phyloP scores from a whole-genome alignment of 257 asterid genomes.

The Solanum pennellii region DNA sequence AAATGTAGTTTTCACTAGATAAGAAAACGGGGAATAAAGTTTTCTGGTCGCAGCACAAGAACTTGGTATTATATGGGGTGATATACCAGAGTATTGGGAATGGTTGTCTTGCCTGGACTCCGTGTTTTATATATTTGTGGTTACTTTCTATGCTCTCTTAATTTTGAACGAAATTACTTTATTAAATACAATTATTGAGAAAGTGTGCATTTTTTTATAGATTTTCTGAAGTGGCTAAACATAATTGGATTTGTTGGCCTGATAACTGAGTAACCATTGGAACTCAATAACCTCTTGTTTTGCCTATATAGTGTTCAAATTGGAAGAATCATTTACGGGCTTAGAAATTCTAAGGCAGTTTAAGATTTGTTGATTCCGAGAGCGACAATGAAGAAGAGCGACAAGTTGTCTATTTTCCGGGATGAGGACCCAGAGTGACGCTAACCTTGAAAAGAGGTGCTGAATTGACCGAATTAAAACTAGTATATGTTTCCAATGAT shows the following conservation, averaged over 20 bases:
- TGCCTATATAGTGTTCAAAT: slow-evolving; percentile 26
- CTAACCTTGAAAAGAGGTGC: background rate
- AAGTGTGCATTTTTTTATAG: background rate
- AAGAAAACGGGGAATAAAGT: too few species aligned
- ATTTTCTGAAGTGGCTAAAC: slow-evolving; percentile 10
- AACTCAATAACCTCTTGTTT: background rate
- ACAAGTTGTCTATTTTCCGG: background rate
- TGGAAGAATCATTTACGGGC: slow-evolving; percentile 23
- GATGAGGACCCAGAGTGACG: background rate
- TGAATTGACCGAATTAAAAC: too few species aligned
- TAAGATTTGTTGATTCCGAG: slow-evolving; percentile 10
- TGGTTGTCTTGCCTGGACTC: too few species aligned
- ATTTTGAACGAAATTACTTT: too few species aligned
- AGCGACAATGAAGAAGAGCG: background rate
- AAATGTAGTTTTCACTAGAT: too few species aligned
- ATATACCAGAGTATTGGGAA: too few species aligned
- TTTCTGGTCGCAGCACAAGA: too few species aligned
- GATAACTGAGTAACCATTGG: slow-evolving; percentile 5
- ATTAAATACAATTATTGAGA: too few species aligned
- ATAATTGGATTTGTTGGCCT: background rate
- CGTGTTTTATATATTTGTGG: too few species aligned
- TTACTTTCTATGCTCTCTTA: too few species aligned
- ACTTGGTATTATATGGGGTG: too few species aligned
- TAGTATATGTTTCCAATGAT: too few species aligned
- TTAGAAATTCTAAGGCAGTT: slow-evolving; percentile 3